Conservation (phyloP, 2,329 filamentous ascomycete genomes). For the Truncatella angustata region DNA sequence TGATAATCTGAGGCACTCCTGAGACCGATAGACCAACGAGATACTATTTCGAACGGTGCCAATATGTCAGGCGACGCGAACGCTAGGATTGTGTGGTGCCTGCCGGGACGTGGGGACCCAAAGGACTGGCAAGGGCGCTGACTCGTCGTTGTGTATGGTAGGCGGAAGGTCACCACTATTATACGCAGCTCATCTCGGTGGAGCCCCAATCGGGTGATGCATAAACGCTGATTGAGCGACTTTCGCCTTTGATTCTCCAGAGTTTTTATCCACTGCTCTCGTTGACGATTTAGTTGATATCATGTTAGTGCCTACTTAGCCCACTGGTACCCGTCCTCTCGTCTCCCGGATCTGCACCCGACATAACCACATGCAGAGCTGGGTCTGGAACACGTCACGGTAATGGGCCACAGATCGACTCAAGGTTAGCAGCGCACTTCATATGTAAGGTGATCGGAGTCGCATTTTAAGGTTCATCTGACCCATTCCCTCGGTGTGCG, state of each 20-base stretch:
- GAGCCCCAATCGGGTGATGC: background rate
- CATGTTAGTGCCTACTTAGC: no score
- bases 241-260: background rate
- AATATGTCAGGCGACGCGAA: background rate
- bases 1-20: background rate
- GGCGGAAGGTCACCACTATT: background rate
- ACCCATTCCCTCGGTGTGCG: background rate
- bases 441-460: background rate
- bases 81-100: background rate
- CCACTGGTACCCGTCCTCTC: background rate
- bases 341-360: constrained; percentile 1
- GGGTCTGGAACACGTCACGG: background rate
- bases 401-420: background rate
- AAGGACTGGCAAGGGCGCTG: background rate
- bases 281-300: background rate
- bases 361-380: background rate
- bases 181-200: constrained; percentile 3
- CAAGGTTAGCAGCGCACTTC: background rate
- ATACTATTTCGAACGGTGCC: background rate
- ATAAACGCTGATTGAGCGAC: background rate
- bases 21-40: background rate
- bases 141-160: background rate
- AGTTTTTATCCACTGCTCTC: background rate
- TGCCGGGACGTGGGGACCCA: background rate
- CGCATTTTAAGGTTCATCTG: background rate